Conservation (phyloP, 1,139 yeast species). For the Kodamaea plutei region DNA sequence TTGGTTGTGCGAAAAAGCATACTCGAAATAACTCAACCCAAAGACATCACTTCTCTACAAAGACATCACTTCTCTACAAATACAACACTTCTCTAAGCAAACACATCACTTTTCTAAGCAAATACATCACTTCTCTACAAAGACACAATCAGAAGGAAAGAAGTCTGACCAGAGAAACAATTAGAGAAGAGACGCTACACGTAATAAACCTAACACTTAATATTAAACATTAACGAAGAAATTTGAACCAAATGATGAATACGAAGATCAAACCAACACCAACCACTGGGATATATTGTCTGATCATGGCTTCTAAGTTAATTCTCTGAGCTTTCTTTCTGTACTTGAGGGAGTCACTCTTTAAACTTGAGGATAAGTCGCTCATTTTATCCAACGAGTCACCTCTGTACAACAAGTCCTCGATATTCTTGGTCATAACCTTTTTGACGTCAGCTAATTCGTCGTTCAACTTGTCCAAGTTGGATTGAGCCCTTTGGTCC, state of each 20-base stretch:
- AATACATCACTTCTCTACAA: no score
- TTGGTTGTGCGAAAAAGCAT: no score
- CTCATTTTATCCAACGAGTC: slow-evolving; percentile 91
- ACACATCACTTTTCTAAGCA: no score
- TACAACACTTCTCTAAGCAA: no score
- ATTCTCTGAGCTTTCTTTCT: slow-evolving; percentile 86
- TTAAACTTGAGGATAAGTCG: slow-evolving; percentile 76
- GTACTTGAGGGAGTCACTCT: slow-evolving; percentile 83
- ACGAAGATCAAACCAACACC: slow-evolving; percentile 70
- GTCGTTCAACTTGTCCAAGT: slow-evolving; percentile 77
- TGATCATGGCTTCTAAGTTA: slow-evolving; percentile 80
- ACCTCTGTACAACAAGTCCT: slow-evolving; percentile 90
- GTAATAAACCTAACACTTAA: no score
- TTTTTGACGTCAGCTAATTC: slow-evolving; percentile 92
- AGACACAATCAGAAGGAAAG: no score
- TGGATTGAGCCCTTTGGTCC: slow-evolving; percentile 86
- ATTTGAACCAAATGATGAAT: slow-evolving; percentile 79
- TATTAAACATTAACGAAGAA: slow-evolving; percentile 33
- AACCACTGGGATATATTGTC: slow-evolving; percentile 85
- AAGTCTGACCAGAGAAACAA: no score
- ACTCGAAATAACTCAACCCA: no score
- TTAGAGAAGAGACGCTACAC: no score
- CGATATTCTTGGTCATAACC: slow-evolving; percentile 94
- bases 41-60: no score
- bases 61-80: no score